These are phyloP conservation scores for Euryodendron excelsum DNA, from an alignment of 148 eudicot species.

Conservation along the genomic window DNA sequence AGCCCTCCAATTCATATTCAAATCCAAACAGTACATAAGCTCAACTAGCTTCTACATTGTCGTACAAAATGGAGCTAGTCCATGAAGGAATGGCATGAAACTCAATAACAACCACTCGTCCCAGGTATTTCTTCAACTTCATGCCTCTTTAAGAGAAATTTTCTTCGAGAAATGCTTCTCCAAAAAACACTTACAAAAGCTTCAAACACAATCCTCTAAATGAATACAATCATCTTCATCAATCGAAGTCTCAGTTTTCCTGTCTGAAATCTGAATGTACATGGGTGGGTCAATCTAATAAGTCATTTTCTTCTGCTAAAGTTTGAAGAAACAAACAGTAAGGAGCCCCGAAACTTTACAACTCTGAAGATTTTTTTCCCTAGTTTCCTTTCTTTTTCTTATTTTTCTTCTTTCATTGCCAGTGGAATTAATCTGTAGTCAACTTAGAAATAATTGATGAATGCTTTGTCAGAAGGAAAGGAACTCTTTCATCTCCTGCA, in stretches of 20 bases:
- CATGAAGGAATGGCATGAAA: background rate
- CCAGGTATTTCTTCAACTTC: background rate
- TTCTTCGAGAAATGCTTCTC: conserved; percentile 2
- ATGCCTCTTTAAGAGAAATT: background rate
- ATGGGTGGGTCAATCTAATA: conserved; percentile 26
- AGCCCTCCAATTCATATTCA: too few relatives aligned
- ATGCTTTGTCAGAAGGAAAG: conserved; percentile 20
- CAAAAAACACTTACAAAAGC: conserved; percentile 8
- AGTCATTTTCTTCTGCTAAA: conserved; percentile 75
- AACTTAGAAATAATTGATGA: conserved; percentile 25
- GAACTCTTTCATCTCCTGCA: conserved; percentile 5
- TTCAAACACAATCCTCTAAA: conserved; percentile 12
- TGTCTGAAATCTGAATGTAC: conserved; percentile 41
- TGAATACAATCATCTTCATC: conserved; percentile 26
- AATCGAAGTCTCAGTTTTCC: conserved; percentile 4
- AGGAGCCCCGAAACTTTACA: conserved; percentile 66
- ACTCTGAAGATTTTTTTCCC: conserved; percentile 30
- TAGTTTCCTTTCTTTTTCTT: conserved; percentile 12
- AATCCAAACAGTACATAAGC: too few relatives aligned
- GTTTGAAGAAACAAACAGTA: conserved; percentile 77
- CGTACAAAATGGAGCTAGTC: background rate
- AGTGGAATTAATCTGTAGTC: conserved; percentile 30
- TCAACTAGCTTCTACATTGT: too few relatives aligned
- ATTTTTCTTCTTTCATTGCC: conserved; percentile 5
- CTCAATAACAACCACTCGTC: background rate